These are phyloP conservation scores for Microcera coccophila DNA, from an alignment of 2,329 filamentous ascomycete genomes.

Conservation along the genomic window DNA sequence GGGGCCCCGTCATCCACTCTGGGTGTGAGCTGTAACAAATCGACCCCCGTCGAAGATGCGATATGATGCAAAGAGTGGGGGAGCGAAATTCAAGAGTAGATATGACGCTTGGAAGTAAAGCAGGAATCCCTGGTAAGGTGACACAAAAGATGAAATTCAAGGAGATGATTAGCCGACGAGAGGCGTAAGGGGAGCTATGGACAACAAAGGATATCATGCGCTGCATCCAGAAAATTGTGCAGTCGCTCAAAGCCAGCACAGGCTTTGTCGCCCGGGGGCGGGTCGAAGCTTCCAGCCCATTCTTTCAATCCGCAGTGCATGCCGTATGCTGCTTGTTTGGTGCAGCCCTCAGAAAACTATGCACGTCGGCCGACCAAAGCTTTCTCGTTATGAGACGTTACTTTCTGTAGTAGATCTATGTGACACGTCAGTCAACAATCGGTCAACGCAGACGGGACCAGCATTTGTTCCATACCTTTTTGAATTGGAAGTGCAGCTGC, in stretches of 20 bases:
- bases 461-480: constrained; percentile 63
- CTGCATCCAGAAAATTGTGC: constrained; percentile 10
- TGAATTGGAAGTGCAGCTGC: constrained; percentile 97
- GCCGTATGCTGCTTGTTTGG: background rate
- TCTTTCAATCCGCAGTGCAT: constrained; percentile 3
- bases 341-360: background rate
- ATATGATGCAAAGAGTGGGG: constrained; percentile 10
- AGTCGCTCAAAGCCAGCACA: constrained; percentile 11
- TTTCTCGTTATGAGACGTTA: constrained; percentile 27
- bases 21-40: constrained; percentile 6
- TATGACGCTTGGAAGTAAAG: constrained; percentile 8
- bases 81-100: constrained; percentile 8
- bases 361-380: background rate
- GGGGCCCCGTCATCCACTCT: constrained; percentile 8
- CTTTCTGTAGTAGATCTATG: constrained; percentile 55
- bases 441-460: constrained; percentile 2
- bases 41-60: constrained; percentile 3
- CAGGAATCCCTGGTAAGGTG: constrained; percentile 14
- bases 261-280: constrained; percentile 9
- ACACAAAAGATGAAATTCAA: constrained; percentile 16
- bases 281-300: constrained; percentile 3
- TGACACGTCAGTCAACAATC: constrained; percentile 25
- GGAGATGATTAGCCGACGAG: constrained; percentile 15
- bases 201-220: constrained; percentile 12
- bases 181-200: constrained; percentile 18